Conservation (phyloP, 2,329 filamentous ascomycete species). For the Penicillium occitanis region DNA sequence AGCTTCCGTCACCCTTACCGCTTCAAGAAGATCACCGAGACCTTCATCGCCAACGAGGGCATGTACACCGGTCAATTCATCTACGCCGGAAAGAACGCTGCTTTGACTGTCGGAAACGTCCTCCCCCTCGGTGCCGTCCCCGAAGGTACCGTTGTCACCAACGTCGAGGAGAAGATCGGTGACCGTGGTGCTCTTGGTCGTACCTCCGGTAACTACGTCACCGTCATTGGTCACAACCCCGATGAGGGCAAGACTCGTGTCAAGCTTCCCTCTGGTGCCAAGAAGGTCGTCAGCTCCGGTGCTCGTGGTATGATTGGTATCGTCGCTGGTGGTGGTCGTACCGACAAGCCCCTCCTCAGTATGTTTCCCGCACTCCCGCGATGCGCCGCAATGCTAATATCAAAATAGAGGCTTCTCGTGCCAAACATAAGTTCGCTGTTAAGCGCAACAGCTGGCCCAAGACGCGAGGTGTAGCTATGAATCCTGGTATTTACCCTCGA, state of each 20-base stretch:
- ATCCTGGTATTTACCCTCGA: conserved; percentile 56
- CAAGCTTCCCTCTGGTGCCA: conserved; percentile 98
- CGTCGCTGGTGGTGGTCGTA: conserved; percentile 97
- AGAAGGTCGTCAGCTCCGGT: conserved; percentile 94
- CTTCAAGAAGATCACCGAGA: conserved; percentile 97
- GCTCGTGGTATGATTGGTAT: conserved; percentile 99
- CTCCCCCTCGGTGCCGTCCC: conserved; percentile 91
- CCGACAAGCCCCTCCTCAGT: conserved; percentile 98
- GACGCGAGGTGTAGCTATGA: conserved; percentile 99
- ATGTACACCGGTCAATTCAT: conserved; percentile 99
- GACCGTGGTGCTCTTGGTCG: conserved; percentile 95
- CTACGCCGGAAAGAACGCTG: conserved; percentile 99
- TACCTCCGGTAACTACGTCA: conserved; percentile 99
- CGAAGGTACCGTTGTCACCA: conserved; percentile 98
- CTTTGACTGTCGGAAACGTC: conserved; percentile 95
- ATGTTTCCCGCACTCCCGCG: conserved; percentile 32
- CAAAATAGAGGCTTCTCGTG: conserved; percentile 86
- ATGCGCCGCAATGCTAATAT: conserved; percentile 42
- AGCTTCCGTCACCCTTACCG: conserved; percentile 97
- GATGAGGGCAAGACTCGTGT: conserved; percentile 99
- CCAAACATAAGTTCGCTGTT: conserved; percentile 99
- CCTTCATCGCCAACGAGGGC: conserved; percentile 99
- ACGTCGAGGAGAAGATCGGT: conserved; percentile 98
- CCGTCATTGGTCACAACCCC: conserved; percentile 94
- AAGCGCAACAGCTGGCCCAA: conserved; percentile 99